A percentile compares a stretch with the other conserved stretches of the same genome.
These are phyloP conservation scores for Penicillium sp. DNA, from an alignment of 2,329 filamentous ascomycete species.

Conservation along the genomic window DNA sequence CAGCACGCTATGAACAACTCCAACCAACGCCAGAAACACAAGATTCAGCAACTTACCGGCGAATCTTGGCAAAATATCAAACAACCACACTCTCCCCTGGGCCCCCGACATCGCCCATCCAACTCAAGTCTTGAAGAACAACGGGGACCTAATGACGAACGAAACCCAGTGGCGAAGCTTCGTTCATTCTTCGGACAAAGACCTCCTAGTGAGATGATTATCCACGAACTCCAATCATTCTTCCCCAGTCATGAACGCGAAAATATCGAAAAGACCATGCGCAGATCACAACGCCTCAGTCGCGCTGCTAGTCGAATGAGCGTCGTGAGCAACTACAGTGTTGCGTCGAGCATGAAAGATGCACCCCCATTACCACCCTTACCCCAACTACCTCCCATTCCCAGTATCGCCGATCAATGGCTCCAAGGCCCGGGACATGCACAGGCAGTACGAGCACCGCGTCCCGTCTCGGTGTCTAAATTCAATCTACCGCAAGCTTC, in stretches of 20 bases:
- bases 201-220: slow-evolving; percentile 95
- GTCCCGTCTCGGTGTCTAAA: slow-evolving; percentile 62
- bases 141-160: slow-evolving; percentile 29
- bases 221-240: slow-evolving; percentile 92
- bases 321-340: slow-evolving; percentile 89
- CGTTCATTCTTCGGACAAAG: slow-evolving; percentile 82
- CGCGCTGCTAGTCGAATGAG: slow-evolving; percentile 90
- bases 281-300: slow-evolving; percentile 86
- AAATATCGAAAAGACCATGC: slow-evolving; percentile 92
- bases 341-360: slow-evolving; percentile 87
- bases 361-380: slow-evolving; percentile 58
- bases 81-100: slow-evolving; percentile 78
- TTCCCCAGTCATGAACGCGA: slow-evolving; percentile 94
- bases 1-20: slow-evolving; percentile 59
- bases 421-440: slow-evolving; percentile 58
- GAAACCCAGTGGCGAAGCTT: slow-evolving; percentile 42
- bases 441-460: slow-evolving; percentile 51
- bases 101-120: slow-evolving; percentile 35
- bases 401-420: slow-evolving; percentile 94
- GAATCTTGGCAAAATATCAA: slow-evolving; percentile 84
- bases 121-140: slow-evolving; percentile 31
- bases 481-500: slow-evolving; percentile 61
- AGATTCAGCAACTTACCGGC: slow-evolving; percentile 85
- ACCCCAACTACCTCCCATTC: slow-evolving; percentile 64
- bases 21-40: slow-evolving; percentile 78